A percentile compares a stretch with the other conserved stretches of the same genome.
phyloP scores from a whole-genome alignment of 1,139 yeast species.

The Pichia sp. region DNA sequence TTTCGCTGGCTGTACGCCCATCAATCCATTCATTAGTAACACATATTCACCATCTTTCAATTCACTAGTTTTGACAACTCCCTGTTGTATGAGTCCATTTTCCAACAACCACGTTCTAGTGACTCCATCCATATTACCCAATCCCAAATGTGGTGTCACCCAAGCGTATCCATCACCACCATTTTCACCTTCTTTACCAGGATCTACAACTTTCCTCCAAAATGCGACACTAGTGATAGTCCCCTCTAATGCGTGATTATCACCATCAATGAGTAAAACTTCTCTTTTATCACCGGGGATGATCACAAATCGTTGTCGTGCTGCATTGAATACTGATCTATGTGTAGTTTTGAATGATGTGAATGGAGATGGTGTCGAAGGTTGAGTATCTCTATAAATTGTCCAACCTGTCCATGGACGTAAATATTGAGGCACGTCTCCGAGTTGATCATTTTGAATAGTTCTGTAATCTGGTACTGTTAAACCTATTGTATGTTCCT shows the following conservation, averaged over 20 bases:
- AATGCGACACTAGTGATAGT: slow-evolving; percentile 80
- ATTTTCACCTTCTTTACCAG: slow-evolving; percentile 12
- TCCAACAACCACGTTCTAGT: slow-evolving; percentile 59
- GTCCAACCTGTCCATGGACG: slow-evolving; percentile 28
- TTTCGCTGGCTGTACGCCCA: slow-evolving; percentile 62
- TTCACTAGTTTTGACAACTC: slow-evolving; percentile 41
- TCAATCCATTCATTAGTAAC: slow-evolving; percentile 70
- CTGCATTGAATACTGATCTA: slow-evolving; percentile 54
- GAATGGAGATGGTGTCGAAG: slow-evolving; percentile 58
- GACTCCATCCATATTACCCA: slow-evolving; percentile 87
- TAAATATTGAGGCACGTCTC: slow-evolving; percentile 5
- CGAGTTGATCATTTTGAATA: slow-evolving; percentile 2
- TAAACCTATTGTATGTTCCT: slow-evolving; percentile 3
- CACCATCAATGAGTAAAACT: slow-evolving; percentile 60
- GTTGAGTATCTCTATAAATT: slow-evolving; percentile 52
- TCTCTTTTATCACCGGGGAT: slow-evolving; percentile 40
- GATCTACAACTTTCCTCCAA: slow-evolving; percentile 27
- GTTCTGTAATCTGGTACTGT: slow-evolving; percentile 6
- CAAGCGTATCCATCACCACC: slow-evolving; percentile 39
- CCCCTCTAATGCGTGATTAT: slow-evolving; percentile 69
- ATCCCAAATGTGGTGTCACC: slow-evolving; percentile 70
- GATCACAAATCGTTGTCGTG: slow-evolving; percentile 40
- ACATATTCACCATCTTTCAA: slow-evolving; percentile 58
- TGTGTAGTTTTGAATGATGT: slow-evolving; percentile 86
- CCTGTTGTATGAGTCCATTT: slow-evolving; percentile 44